phyloP scores from a whole-genome alignment of 2,329 filamentous ascomycete species.

The Phoma herbarum region DNA sequence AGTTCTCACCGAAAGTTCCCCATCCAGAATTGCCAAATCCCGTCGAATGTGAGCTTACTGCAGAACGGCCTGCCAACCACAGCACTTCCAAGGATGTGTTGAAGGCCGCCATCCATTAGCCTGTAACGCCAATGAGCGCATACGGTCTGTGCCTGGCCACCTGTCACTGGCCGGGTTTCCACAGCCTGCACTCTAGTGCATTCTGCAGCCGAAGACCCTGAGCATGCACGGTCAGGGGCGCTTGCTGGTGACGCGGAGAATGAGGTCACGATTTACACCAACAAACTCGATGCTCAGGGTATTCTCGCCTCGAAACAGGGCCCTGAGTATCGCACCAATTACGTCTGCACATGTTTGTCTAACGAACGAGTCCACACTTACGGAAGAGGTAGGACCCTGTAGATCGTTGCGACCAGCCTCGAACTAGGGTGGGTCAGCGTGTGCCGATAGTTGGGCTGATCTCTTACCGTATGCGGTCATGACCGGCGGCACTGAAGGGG shows the following conservation, averaged over 20 bases:
- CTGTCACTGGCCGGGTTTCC: slow-evolving; percentile 19
- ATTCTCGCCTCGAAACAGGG: slow-evolving; percentile 21
- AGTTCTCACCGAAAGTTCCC: not conserved
- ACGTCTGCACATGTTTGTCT: not conserved
- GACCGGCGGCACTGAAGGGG: slow-evolving; percentile 14
- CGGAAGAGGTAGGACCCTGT: slow-evolving; percentile 43
- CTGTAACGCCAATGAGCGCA: slow-evolving; percentile 22
- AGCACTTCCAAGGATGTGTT: not conserved
- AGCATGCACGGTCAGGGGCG: slow-evolving; percentile 24
- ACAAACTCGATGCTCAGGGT: slow-evolving; percentile 6
- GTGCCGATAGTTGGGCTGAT: slow-evolving; percentile 35
- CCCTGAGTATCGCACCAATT: slow-evolving; percentile 16
- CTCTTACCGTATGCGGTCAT: slow-evolving; percentile 32
- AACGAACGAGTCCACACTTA: not conserved
- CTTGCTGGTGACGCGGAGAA: slow-evolving; percentile 28
- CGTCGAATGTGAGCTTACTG: not conserved
- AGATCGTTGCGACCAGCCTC: slow-evolving; percentile 40
- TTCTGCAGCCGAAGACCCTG: slow-evolving; percentile 28
- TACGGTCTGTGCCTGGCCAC: slow-evolving; percentile 8
- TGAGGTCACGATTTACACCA: slow-evolving; percentile 19
- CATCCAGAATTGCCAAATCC: slow-evolving; percentile 1
- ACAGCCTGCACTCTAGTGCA: slow-evolving; percentile 18
- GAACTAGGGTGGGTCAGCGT: slow-evolving; percentile 28
- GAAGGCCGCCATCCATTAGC: not conserved
- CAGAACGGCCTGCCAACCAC: slow-evolving; percentile 2